Evolutionary conservation across 495 filamentous ascomycete species (phyloP).

Genomic region (Aspergillus ostianus): DNA sequence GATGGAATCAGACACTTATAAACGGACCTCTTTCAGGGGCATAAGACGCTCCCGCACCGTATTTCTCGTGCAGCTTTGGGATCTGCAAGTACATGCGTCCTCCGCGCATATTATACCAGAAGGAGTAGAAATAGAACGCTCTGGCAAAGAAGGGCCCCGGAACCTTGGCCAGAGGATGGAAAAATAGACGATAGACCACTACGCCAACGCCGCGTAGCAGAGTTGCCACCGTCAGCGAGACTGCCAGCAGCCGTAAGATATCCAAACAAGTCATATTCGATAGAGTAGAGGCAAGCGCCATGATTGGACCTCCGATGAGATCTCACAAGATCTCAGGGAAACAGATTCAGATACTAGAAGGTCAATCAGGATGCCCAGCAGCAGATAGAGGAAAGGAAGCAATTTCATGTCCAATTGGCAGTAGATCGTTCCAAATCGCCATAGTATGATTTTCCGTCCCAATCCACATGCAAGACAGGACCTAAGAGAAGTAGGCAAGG

Average conservation of each 20-base stretch:
- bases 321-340: neutral
- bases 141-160: slow-evolving; percentile 24
- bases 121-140: slow-evolving; percentile 15
- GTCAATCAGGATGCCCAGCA: neutral
- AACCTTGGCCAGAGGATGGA: slow-evolving; percentile 27
- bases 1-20: neutral
- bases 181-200: slow-evolving; percentile 25
- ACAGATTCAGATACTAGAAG: neutral
- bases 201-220: slow-evolving; percentile 4
- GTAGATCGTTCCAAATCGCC: too few relatives aligned
- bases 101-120: slow-evolving; percentile 18
- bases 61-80: slow-evolving; percentile 17
- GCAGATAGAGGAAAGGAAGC: neutral
- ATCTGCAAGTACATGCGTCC: slow-evolving; percentile 17
- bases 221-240: slow-evolving; percentile 2
- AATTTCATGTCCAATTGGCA: neutral
- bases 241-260: slow-evolving; percentile 6
- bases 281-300: neutral
- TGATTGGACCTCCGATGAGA: neutral
- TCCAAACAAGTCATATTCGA: slow-evolving; percentile 1
- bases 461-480: neutral
- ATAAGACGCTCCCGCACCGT: slow-evolving; percentile 10
- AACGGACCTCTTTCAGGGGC: too few relatives aligned
- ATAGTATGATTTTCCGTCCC: too few relatives aligned
- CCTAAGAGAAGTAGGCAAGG: too few relatives aligned